Evolutionary conservation across 78 protist species (phyloP), one percentile per base, ranked within the genome.

Genomic region (Thecamonas trahens): DNA sequence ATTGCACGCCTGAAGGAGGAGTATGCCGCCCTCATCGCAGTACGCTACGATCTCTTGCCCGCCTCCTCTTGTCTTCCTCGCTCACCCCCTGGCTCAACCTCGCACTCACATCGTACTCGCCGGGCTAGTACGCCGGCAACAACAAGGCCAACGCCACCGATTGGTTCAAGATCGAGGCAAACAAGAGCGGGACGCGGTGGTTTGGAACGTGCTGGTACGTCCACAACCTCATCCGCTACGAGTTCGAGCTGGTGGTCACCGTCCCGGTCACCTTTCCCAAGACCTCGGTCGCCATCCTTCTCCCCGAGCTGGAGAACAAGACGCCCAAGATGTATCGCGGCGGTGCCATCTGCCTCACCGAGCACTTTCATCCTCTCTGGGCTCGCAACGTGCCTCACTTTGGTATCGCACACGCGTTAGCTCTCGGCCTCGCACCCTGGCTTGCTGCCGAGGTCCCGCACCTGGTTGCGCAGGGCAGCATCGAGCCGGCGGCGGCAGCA

Each of bases 361-460:
- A 71, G 29, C 99, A 95, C 49, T 95, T 95, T 81, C 72, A 88
- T 31, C 99, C 99, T 40, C 69, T 95, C 29, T 95, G 99, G 99
- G 86, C 94, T 8, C 44, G 82, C 44, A 95, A 95, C 61, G 85
- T 71, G 31, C 99, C 99, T 14, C 85, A 78, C 29, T 95, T 94
- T 63, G 99, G 99, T 57, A 87, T 95, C 59, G 98, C 94, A 1
- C 99, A 95, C 59, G 94, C 96, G 3, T 73, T 95, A 39, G 99
- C 95, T 4, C 79, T 95, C 11, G 99, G 99, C 52, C 73, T 91
- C 38, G 93, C 89, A 11, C 99, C 99, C 31, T 95, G 97, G 97
- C 79, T 95, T 29, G 97, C 97, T 1, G 92, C 94, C 2, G 99
- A 95, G 63, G 73, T 95, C 11, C 99, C 99, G 5, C 65, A 70